A percentile compares a stretch with the other conserved stretches of the same genome.
Evolutionary conservation across 345 rosid species (phyloP).

Genomic region (Barbarea vulgaris): DNA sequence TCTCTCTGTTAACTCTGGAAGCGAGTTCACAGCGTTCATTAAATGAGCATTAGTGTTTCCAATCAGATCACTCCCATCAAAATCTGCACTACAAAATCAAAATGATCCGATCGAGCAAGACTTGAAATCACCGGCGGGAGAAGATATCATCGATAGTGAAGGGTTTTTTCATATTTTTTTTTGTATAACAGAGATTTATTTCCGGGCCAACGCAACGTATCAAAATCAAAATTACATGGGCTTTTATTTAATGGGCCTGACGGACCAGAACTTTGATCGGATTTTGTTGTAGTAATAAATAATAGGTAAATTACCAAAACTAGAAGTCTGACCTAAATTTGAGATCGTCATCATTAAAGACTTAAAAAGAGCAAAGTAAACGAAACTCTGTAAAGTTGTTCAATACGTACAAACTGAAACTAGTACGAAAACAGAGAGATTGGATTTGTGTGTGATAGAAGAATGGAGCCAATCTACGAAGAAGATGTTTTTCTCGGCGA

Average conservation of each 20-base stretch:
- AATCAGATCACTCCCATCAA: constrained; percentile 69
- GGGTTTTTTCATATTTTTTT: no score
- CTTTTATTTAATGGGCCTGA: constrained; percentile 12
- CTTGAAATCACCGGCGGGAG: no score
- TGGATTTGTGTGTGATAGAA: neutral
- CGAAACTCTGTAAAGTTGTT: constrained; percentile 15
- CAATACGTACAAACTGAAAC: constrained; percentile 30
- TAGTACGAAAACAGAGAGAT: constrained; percentile 48
- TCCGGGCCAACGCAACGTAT: neutral
- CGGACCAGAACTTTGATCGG: neutral
- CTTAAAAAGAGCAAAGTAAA: constrained; percentile 35
- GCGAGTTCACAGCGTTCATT: constrained; percentile 85
- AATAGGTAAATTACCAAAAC: neutral
- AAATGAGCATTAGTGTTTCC: constrained; percentile 85
- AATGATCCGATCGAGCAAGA: no score
- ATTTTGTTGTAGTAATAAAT: neutral
- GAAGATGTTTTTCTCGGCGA: constrained; percentile 59
- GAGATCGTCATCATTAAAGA: neutral
- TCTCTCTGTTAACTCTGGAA: constrained; percentile 78
- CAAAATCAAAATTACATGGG: neutral
- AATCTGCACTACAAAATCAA: neutral
- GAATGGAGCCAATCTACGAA: constrained; percentile 36
- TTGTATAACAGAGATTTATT: no score
- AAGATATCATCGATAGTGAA: no score
- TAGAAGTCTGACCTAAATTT: neutral